phyloP scores from a whole-genome alignment of 2,329 filamentous ascomycete species.

The Scopulariopsis brevicaulis region DNA sequence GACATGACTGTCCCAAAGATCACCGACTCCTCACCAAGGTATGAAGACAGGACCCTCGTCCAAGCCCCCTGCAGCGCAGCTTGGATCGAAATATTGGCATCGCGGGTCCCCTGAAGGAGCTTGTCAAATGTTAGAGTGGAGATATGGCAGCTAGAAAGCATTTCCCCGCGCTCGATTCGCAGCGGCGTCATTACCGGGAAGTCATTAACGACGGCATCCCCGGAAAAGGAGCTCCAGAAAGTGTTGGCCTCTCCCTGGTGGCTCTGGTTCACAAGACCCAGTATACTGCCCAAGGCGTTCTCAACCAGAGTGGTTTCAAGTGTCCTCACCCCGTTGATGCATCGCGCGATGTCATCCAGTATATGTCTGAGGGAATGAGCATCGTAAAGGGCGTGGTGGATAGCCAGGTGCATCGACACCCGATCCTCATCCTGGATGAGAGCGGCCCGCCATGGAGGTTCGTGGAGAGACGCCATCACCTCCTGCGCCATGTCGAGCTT shows the following conservation, averaged over 20 bases:
- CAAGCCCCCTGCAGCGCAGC: constrained; percentile 67
- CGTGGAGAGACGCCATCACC: constrained; percentile 32
- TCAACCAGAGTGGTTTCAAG: constrained; percentile 14
- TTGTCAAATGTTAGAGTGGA: constrained; percentile 6
- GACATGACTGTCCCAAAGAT: constrained; percentile 76
- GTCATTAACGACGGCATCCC: constrained; percentile 45
- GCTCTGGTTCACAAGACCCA: background rate
- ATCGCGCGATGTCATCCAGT: constrained; percentile 34
- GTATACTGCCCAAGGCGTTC: background rate
- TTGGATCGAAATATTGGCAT: constrained; percentile 60
- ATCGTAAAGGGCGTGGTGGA: constrained; percentile 82
- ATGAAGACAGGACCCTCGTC: constrained; percentile 63
- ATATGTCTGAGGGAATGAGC: constrained; percentile 60
- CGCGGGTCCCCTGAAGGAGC: constrained; percentile 45
- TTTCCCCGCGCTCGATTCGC: constrained; percentile 18
- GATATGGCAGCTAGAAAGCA: constrained; percentile 16
- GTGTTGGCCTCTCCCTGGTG: constrained; percentile 11
- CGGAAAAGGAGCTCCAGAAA: constrained; percentile 50
- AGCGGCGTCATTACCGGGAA: constrained; percentile 70
- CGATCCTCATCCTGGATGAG: constrained; percentile 22
- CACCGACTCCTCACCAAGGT: constrained; percentile 62
- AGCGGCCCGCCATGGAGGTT: constrained; percentile 52
- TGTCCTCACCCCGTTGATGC: background rate
- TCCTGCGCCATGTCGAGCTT: constrained; percentile 16
- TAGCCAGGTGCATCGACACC: constrained; percentile 29